Evolutionary conservation across 139 green algal species (phyloP).

Genomic region (Dunaliella primolecta): DNA sequence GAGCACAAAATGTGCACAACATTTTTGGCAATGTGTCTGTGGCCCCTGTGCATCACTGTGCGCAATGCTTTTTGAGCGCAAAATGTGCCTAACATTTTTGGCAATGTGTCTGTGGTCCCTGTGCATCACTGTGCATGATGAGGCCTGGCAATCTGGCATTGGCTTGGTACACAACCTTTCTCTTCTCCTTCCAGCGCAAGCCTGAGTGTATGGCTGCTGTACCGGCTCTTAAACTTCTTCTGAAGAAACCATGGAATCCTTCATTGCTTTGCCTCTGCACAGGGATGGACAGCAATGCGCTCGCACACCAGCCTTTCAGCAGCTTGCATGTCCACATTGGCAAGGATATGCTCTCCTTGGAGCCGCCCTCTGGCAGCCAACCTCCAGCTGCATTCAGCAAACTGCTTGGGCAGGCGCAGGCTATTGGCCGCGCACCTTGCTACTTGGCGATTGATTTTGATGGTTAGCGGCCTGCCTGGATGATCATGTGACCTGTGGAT

Average conservation of each 20-base stretch:
- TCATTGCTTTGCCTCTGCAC: neutral
- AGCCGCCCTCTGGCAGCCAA: neutral
- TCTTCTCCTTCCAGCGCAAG: no score
- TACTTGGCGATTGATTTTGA: constrained; percentile 6
- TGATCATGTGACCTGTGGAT: no score
- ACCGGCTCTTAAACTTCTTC: neutral
- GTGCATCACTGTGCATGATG: neutral
- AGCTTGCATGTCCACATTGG: neutral
- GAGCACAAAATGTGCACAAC: no score
- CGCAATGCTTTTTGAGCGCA: no score
- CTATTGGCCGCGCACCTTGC: neutral
- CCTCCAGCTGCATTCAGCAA: neutral
- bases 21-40: no score
- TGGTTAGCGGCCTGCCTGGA: neutral
- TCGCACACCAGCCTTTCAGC: neutral
- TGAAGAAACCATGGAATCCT: neutral
- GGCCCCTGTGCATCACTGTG: no score
- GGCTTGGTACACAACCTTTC: neutral
- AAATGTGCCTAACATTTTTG: no score
- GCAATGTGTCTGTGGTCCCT: no score
- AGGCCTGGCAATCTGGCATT: neutral
- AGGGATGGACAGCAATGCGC: neutral
- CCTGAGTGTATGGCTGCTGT: no score
- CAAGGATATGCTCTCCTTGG: neutral
- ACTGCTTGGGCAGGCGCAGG: neutral